Percentiles rank a stretch among this genome's conserved stretches.
These are phyloP conservation scores for Dimocarpus longan DNA, from an alignment of 345 rosid species.

Conservation along the genomic window DNA sequence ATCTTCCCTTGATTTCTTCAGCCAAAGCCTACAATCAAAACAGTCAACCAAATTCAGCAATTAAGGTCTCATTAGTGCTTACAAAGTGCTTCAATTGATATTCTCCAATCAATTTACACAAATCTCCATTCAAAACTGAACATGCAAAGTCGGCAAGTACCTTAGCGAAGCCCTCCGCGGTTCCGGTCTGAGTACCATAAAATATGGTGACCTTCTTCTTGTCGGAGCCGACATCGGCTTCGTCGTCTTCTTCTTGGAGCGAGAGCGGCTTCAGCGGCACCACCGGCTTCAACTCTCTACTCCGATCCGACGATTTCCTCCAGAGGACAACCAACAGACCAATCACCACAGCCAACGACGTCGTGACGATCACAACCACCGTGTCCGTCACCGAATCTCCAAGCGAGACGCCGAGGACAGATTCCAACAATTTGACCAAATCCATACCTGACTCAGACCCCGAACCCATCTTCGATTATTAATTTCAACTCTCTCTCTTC, in stretches of 20 bases:
- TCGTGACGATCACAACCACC: slow-evolving; percentile 47
- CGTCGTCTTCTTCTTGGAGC: slow-evolving; percentile 48
- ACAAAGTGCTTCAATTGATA: not conserved
- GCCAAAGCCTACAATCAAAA: slow-evolving; percentile 51
- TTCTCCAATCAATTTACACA: not conserved
- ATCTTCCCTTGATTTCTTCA: slow-evolving; percentile 73
- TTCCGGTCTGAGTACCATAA: slow-evolving; percentile 86
- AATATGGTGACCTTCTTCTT: slow-evolving; percentile 65
- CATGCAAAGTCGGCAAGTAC: slow-evolving; percentile 24
- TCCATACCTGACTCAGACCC: slow-evolving; percentile 25
- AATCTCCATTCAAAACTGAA: not conserved
- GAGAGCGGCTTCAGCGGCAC: slow-evolving; percentile 49
- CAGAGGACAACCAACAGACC: slow-evolving; percentile 58
- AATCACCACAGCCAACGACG: slow-evolving; percentile 54
- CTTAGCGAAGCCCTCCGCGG: slow-evolving; percentile 85
- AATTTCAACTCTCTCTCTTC: slow-evolving; percentile 3
- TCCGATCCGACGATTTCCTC: slow-evolving; percentile 61
- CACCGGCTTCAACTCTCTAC: slow-evolving; percentile 48
- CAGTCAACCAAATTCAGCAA: not conserved
- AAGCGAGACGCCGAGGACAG: slow-evolving; percentile 43
- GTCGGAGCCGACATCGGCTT: slow-evolving; percentile 50
- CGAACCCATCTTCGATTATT: slow-evolving; percentile 1
- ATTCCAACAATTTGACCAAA: slow-evolving; percentile 56
- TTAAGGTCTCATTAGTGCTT: not conserved
- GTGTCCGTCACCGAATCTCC: slow-evolving; percentile 51